Base-by-base conservation (phyloP, 2,329 filamentous ascomycete genomes). In the Xenosphaeropsis pyriputrescens region DNA sequence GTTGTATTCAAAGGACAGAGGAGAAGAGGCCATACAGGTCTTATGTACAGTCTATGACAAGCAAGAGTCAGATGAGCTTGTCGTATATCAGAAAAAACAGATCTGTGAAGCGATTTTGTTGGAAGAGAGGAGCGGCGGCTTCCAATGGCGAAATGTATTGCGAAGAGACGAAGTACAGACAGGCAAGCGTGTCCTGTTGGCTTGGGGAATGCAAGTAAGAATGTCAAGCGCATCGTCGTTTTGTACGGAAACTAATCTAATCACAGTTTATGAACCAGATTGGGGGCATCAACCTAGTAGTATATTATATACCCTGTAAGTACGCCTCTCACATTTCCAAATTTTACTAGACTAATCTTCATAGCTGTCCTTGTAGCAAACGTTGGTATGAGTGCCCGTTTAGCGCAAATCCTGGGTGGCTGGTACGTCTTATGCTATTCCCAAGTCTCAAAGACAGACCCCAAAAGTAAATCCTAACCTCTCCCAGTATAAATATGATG, bases 221-320 rank as follows among this genome's bases (percentile, higher is more conserved):
- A n/a, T n/a, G n/a, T n/a, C n/a, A 26, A 6, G 8, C 22, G 3
- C 7, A 9, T 11, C 8, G 12, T 9, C 7, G 8, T 9, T 26
- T 11, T 11, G 12, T 9, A n/a, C 22, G 12, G 22, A 3, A 6
- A 26, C 12, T 26, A 26, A 26, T 11, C 8, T 26, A 6, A 26
- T 54, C 61, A 33, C 59, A 63, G 36, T 60, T 64, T 39, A 64
- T 65, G 57, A 65, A 71, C 38, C 66, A 70, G 40, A 53, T 62
- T 32, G 58, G 59, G 2, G 64, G 65, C 1, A 64, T 68, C 40
- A 68, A 68, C 50, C 34, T 63, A 0, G 56, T 63, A 0, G 60
- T 67, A 13, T 53, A 46, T 29, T 42, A 26, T 9, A 26, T 26
- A 9, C 22, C 22, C 8, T 26, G 22, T 26, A 26, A 9, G 22